phyloP scores from a whole-genome alignment of 2,329 filamentous ascomycete species.

The Trichoderma brevicompactum region DNA sequence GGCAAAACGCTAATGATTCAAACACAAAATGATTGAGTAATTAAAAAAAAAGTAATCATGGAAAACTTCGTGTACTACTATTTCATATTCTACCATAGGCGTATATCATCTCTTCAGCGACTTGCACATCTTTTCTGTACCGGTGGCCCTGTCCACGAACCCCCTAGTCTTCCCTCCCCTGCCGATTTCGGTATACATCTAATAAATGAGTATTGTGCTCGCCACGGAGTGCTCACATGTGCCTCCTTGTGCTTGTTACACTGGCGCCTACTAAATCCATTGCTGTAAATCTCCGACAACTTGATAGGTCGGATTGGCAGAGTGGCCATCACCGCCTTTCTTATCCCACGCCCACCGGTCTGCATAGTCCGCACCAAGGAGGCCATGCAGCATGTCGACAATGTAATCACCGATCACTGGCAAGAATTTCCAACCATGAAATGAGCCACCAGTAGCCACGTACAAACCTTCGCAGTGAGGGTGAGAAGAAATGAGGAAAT shows the following conservation, averaged over 20 bases:
- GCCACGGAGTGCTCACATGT: background rate
- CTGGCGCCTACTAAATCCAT: slow-evolving; percentile 39
- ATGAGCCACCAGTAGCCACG: slow-evolving; percentile 65
- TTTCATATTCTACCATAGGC: background rate
- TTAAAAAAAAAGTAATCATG: background rate
- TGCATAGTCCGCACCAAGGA: slow-evolving; percentile 44
- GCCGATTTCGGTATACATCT: background rate
- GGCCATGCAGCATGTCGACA: slow-evolving; percentile 52
- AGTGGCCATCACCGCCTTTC: slow-evolving; percentile 47
- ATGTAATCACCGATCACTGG: slow-evolving; percentile 66
- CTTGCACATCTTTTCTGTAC: background rate
- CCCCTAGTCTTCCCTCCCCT: slow-evolving; percentile 10
- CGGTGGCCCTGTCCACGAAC: background rate
- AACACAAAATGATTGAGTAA: background rate
- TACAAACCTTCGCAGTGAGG: slow-evolving; percentile 56
- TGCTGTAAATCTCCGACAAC: slow-evolving; percentile 48
- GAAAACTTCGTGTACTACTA: background rate
- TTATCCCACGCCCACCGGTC: slow-evolving; percentile 54
- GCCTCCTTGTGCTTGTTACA: background rate
- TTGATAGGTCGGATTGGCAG: slow-evolving; percentile 49
- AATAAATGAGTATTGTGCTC: background rate
- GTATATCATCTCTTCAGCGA: background rate
- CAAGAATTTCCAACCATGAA: slow-evolving; percentile 69
- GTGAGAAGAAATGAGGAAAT: slow-evolving; percentile 63
- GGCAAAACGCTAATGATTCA: background rate